Conservation (phyloP, 2,329 filamentous ascomycete genomes). For the Sporothrix mexicana region DNA sequence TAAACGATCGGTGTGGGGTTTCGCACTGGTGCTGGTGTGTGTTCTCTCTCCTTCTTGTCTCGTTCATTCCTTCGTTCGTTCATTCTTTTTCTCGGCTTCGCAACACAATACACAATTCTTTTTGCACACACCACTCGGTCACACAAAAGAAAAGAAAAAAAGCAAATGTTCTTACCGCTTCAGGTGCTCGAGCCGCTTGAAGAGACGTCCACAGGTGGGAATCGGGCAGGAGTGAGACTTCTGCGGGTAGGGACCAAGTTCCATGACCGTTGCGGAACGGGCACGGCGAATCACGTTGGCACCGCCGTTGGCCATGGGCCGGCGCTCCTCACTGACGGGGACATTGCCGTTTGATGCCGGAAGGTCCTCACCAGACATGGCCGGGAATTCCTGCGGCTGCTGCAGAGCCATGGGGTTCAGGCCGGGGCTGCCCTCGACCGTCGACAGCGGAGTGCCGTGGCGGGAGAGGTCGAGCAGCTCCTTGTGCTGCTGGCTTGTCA, state of each 20-base stretch:
- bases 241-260: constrained; percentile 92
- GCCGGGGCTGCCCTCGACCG: constrained; percentile 80
- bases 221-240: constrained; percentile 99
- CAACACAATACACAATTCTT: too few species aligned
- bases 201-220: constrained; percentile 92
- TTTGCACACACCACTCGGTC: constrained; percentile 2
- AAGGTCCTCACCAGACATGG: constrained; percentile 67
- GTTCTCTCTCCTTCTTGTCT: neutral
- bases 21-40: neutral
- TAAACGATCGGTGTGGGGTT: constrained; percentile 48
- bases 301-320: constrained; percentile 69
- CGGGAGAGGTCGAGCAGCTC: constrained; percentile 84
- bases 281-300: constrained; percentile 85
- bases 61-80: neutral
- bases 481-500: constrained; percentile 71
- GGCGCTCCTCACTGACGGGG: constrained; percentile 65
- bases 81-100: too few species aligned
- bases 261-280: constrained; percentile 93
- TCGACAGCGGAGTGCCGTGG: constrained; percentile 87
- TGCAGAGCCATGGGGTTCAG: constrained; percentile 71
- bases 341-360: constrained; percentile 50
- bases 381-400: constrained; percentile 66
- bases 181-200: constrained; percentile 98
- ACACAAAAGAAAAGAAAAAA: constrained; percentile 47
- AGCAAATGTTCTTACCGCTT: constrained; percentile 80